Evolutionary conservation across 305 asterid genomes (phyloP), one percentile per base, ranked within the genome.

Genomic region (Fraxinus sp.): DNA sequence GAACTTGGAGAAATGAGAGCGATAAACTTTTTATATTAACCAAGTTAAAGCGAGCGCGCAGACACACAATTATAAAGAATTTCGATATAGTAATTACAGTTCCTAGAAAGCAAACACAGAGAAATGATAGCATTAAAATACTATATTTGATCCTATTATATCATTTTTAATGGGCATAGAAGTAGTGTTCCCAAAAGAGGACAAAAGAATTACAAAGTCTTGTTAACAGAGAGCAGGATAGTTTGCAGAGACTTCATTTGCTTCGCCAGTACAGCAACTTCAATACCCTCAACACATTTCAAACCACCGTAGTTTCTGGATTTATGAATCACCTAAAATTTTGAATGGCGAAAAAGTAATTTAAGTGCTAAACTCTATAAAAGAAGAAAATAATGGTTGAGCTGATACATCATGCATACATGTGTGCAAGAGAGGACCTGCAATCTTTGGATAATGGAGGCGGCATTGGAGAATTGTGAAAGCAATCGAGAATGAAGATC

Each of bases 161-260:
- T 20, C 79, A 66, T 74, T 36, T 5, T 4, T 55, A 44, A 81
- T 59, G 30, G 36, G 74, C 64, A 74, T 71, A 39, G 62, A 71
- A 35, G 2, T 4, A 6, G 3, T 35, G 30, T 32, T 14, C 44
- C 20, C 5, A 72, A 41, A 57, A 20, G 7, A 44, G 55, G 35
- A 8, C 8, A 30, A 85, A 74, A 66, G 52, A 30, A 16, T 0
- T 86, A 90, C 97, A 92, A 49, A n/a, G 94, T 92, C 86, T 80
- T 90, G 87, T 86, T 89, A 85, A 91, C 90, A 71, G 91, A 86
- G 82, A 88, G 44, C 68, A 90, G n/a, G 78, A 90, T 87, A 20
- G 20, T 86, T 35, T 89, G 94, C 81, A 95, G 87, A 22, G 95
- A 95, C 55, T 91, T 92, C 93, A 90, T 87, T 85, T 95, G 98